A percentile compares a stretch with the other conserved stretches of the same genome.
These are phyloP conservation scores for Pneumocystis murina DNA, from an alignment of 1,139 yeast species.

Conservation along the genomic window DNA sequence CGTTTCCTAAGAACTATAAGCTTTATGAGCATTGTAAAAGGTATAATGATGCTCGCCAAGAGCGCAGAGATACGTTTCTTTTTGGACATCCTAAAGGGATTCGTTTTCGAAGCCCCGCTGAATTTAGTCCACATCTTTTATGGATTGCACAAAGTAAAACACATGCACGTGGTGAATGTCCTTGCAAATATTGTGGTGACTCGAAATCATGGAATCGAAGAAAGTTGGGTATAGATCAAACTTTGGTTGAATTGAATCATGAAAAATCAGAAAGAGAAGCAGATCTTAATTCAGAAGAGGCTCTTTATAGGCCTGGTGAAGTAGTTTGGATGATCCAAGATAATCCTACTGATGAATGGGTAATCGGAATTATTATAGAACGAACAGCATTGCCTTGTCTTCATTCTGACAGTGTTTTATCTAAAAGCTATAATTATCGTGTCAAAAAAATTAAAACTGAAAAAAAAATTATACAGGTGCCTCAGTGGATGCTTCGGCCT, in stretches of 20 bases:
- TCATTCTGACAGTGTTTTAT: conserved; percentile 4
- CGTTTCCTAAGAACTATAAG: neutral
- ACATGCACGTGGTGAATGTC: neutral
- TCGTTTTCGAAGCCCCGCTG: conserved; percentile 11
- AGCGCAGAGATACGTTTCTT: conserved; percentile 10
- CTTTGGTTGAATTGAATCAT: neutral
- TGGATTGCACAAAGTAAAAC: conserved; percentile 9
- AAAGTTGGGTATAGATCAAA: neutral
- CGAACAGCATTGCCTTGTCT: neutral
- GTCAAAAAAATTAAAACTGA: neutral
- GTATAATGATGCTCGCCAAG: conserved; percentile 2
- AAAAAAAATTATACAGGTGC: neutral
- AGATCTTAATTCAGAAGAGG: neutral
- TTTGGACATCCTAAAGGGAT: conserved; percentile 16
- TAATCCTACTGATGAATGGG: neutral
- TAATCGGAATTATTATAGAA: neutral
- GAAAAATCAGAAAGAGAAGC: conserved; percentile 4
- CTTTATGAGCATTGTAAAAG: conserved; percentile 2
- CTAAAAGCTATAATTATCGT: conserved; percentile 2
- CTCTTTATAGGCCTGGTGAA: conserved; percentile 5
- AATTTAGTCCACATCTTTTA: conserved; percentile 13
- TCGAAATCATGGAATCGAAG: neutral
- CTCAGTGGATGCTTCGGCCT: conserved; percentile 6
- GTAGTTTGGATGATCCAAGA: conserved; percentile 6
- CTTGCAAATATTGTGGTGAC: neutral